Percentiles rank a stretch among this genome's conserved stretches.
phyloP scores from a whole-genome alignment of 2,329 filamentous ascomycete genomes.

The Zasmidium cellare region DNA sequence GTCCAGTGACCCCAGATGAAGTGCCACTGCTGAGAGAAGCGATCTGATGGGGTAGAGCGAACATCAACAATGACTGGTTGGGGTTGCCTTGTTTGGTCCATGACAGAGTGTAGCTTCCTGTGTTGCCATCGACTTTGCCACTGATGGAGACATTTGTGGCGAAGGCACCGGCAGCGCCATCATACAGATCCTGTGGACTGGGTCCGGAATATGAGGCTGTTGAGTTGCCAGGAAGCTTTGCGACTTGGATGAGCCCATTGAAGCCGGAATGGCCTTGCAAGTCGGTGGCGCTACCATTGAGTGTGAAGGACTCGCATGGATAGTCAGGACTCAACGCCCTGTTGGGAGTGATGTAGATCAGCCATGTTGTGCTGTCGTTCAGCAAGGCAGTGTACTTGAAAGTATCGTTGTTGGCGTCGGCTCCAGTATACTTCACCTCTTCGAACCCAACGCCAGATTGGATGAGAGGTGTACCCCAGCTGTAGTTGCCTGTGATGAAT shows the following conservation, averaged over 20 bases:
- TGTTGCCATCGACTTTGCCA: constrained; percentile 59
- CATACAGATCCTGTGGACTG: constrained; percentile 63
- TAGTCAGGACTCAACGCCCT: constrained; percentile 47
- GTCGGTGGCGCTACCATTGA: constrained; percentile 54
- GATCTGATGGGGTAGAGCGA: constrained; percentile 82
- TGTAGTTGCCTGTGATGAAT: constrained; percentile 78
- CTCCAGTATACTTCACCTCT: constrained; percentile 56
- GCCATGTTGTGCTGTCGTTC: constrained; percentile 67
- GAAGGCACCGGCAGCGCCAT: constrained; percentile 75
- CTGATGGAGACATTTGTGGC: constrained; percentile 63
- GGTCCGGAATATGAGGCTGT: constrained; percentile 45
- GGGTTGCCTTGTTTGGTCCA: constrained; percentile 71
- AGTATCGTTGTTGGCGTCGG: constrained; percentile 60
- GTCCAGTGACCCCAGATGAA: constrained; percentile 45
- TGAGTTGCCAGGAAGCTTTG: constrained; percentile 64
- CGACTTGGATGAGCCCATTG: constrained; percentile 76
- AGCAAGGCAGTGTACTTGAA: constrained; percentile 77
- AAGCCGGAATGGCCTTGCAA: constrained; percentile 68
- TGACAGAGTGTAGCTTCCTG: constrained; percentile 70
- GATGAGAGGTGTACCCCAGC: constrained; percentile 65
- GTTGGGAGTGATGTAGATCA: constrained; percentile 70
- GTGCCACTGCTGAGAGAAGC: constrained; percentile 67
- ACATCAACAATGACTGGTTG: constrained; percentile 70
- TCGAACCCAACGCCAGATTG: constrained; percentile 74
- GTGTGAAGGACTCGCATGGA: constrained; percentile 60